Percentiles rank a stretch among this genome's conserved stretches.
phyloP scores from a whole-genome alignment of 331 rosid genomes.

The Rosa hybrid region DNA sequence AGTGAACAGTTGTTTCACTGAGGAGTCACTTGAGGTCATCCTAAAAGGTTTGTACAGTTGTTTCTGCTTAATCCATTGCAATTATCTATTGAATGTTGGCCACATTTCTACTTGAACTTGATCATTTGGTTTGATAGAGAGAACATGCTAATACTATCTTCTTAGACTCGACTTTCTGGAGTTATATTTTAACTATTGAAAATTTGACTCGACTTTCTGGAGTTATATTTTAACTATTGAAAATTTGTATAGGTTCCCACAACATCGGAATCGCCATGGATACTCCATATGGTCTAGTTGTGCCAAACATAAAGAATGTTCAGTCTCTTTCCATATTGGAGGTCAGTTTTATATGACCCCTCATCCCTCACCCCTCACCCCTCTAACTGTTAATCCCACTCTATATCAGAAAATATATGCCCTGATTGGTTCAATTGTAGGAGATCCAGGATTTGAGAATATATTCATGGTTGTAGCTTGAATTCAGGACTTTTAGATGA shows the following conservation, averaged over 20 bases:
- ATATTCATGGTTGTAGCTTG: neutral
- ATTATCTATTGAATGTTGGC: neutral
- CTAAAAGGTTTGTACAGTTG: conserved; percentile 64
- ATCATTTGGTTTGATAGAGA: neutral
- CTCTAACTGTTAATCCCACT: neutral
- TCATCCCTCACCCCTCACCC: neutral
- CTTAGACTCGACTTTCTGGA: neutral
- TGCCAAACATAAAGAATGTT: conserved; percentile 87
- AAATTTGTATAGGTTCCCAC: conserved; percentile 65
- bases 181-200: neutral
- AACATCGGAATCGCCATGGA: conserved; percentile 94
- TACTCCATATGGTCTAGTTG: conserved; percentile 80
- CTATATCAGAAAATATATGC: neutral
- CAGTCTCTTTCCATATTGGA: conserved; percentile 85
- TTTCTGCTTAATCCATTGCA: neutral
- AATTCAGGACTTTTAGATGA: conserved; percentile 2
- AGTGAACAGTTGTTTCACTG: conserved; percentile 83
- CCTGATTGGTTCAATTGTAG: neutral
- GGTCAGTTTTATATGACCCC: conserved; percentile 48
- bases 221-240: neutral
- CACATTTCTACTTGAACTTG: neutral
- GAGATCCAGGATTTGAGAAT: neutral
- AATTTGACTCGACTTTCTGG: neutral
- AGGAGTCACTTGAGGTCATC: conserved; percentile 67
- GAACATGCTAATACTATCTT: conserved; percentile 5